Base-by-base conservation (phyloP, 306 rosid species). In the Vachellia pachyceras region DNA sequence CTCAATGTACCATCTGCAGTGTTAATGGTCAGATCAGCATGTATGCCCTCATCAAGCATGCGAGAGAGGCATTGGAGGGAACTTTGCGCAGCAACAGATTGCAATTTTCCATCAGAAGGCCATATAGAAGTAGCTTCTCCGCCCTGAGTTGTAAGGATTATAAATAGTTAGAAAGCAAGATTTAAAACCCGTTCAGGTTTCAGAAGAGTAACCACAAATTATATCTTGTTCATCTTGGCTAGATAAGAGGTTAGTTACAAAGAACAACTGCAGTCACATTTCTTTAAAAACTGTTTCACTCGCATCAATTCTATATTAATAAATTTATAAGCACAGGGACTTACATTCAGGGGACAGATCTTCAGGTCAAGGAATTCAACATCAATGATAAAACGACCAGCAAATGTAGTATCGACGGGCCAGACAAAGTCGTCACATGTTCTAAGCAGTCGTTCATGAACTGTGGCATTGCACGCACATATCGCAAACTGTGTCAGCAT, bases 311-410 rank as follows among this genome's bases (percentile, higher is more conserved):
- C 66, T 39, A n/a, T 45, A 63, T 40, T 18, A 54, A 42, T 29
- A 61, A 23, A 60, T 14, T 67, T 57, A 14, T 12, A 47, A 42
- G 44, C 13, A 80, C 39, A 69, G 73, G 67, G 81, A 90, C 97
- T 94, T 79, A 92, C 98, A 84, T 85, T 87, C 58, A 71, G 67
- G 77, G 92, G 78, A 86, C 75, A 81, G 79, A 88, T 85, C 93
- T 90, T 94, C 69, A 92, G 80, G 88, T 92, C 97, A 46, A 92
- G 95, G 85, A 94, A 94, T 80, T 94, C 98, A 74, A 92, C 97
- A 68, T 89, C 97, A 29, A 94, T 93, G 85, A 91, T 82, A 54
- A 90, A 86, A 73, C 92, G 98, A 40, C 98, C 93, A 49, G 65
- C 84, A 42, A 87, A 88, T 81, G 88, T 47, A 45, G 90, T 76